Evolutionary conservation across 176 grass and related monocot genomes (phyloP).

Genomic region (Zoysia japonica): DNA sequence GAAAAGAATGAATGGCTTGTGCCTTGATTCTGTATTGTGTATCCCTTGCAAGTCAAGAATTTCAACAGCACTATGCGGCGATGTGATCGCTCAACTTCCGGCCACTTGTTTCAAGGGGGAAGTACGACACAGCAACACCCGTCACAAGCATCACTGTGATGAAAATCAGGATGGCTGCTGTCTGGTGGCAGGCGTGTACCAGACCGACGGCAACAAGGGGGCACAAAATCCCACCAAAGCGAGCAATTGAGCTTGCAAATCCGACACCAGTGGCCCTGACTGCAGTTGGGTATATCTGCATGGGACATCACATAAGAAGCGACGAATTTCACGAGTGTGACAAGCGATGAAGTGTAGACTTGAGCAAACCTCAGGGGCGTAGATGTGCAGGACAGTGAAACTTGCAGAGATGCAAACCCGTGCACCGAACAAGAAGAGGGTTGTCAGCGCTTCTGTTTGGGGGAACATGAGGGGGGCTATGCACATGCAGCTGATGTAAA

Average conservation of each 20-base stretch:
- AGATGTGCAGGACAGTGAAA: slow-evolving; percentile 81
- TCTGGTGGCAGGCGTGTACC: slow-evolving; percentile 81
- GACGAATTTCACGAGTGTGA: neutral
- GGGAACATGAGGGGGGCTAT: slow-evolving; percentile 73
- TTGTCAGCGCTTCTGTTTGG: slow-evolving; percentile 65
- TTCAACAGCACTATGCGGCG: slow-evolving; percentile 17
- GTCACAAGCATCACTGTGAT: slow-evolving; percentile 69
- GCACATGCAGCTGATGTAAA: slow-evolving; percentile 71
- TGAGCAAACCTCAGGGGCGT: slow-evolving; percentile 78
- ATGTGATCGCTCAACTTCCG: slow-evolving; percentile 72
- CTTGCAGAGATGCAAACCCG: slow-evolving; percentile 73
- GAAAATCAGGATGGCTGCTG: slow-evolving; percentile 62
- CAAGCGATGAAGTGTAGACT: neutral
- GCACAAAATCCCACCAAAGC: slow-evolving; percentile 81
- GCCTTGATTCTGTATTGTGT: slow-evolving; percentile 25
- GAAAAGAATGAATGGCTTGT: slow-evolving; percentile 7
- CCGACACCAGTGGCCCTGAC: slow-evolving; percentile 81
- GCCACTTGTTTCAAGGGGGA: slow-evolving; percentile 82
- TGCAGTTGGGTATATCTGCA: slow-evolving; percentile 88
- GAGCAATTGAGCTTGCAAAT: slow-evolving; percentile 67
- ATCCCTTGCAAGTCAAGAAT: slow-evolving; percentile 5
- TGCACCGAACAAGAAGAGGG: slow-evolving; percentile 63
- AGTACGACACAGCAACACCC: slow-evolving; percentile 54
- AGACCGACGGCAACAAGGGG: slow-evolving; percentile 75
- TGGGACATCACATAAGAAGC: neutral